Evolutionary conservation across 2,329 filamentous ascomycete species (phyloP), one percentile per base, ranked within the genome.

Genomic region (Epichloe scottii): DNA sequence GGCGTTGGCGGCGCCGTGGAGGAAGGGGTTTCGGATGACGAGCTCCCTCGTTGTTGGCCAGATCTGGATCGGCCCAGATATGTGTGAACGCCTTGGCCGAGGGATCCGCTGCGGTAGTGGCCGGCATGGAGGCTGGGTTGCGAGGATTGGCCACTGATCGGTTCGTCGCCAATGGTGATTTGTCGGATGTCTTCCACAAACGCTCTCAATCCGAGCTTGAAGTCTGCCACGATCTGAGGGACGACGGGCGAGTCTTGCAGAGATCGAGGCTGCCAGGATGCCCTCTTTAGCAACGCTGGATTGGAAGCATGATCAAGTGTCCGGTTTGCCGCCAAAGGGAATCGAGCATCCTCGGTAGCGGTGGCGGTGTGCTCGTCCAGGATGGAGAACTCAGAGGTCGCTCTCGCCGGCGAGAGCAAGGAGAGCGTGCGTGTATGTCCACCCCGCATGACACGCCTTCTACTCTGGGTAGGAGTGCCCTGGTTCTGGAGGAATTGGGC

Each of bases 181-280:
- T 97, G 93, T 57, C 90, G 79, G 46, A 98, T 81, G 63, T 98
- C 93, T 65, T 97, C 93, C 53, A 95, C 82, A 67, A 98, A 98
- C 1, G 88, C 95, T 81, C 87, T 90, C 46, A 98, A 71, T 2
- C 93, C 91, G 48, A 93, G 81, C 64, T 84, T 88, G 66, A 98
- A 82, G 67, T 96, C 93, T 53, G 87, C 85, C 15, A 90, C 87
- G 67, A 95, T 84, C 66, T 93, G 87, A 63, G 89, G 89, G 53
- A 80, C 68, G 42, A 66, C 74, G 0, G 69, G 62, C 12, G 63
- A 57, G 33, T 68, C 69, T 42, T 71, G 71, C 33, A 71, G 69
- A 33, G 73, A 70, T 41, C 73, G 73, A 41, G 78, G 76, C 30
- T 78, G 73, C 78, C 78, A 82, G 2, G 78, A 79, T 2, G 77